Evolutionary conservation across 371 early-diverging fungal genomes (phyloP).

Genomic region (Actinomortierella wolfii): DNA sequence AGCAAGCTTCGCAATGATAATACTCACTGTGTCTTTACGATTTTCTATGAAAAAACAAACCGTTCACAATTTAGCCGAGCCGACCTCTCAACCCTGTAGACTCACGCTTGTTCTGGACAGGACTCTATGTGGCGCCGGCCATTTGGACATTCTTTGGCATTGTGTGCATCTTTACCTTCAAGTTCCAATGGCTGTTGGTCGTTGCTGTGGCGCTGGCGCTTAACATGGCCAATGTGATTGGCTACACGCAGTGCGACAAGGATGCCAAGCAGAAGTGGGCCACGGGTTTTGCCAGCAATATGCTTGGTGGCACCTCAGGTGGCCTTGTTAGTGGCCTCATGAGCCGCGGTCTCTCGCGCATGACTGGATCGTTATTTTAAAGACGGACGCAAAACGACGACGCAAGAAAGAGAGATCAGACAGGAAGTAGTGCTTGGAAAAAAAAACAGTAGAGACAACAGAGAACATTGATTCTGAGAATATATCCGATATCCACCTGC

Average conservation of each 20-base stretch:
- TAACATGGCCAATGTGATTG: conserved; percentile 89
- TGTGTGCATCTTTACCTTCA: conserved; percentile 69
- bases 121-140: conserved; percentile 85
- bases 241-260: conserved; percentile 96
- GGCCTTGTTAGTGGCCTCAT: conserved; percentile 41
- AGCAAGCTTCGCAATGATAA: no score
- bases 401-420: no score
- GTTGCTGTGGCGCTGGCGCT: conserved; percentile 83
- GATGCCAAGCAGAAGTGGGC: conserved; percentile 79
- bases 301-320: conserved; percentile 34
- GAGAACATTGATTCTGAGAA: no score
- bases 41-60: no score
- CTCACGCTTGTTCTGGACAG: conserved; percentile 90
- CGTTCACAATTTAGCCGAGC: conserved; percentile 62
- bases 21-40: no score
- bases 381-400: no score
- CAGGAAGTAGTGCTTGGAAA: no score
- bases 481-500: no score
- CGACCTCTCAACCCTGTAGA: conserved; percentile 83
- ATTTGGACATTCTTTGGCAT: conserved; percentile 88
- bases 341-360: conserved; percentile 38
- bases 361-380: conserved; percentile 42
- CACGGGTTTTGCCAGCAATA: conserved; percentile 37
- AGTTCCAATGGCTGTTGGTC: conserved; percentile 82
- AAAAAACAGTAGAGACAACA: no score